phyloP scores from a whole-genome alignment of 208 protist species.

The Naegleria lovaniensis region DNA sequence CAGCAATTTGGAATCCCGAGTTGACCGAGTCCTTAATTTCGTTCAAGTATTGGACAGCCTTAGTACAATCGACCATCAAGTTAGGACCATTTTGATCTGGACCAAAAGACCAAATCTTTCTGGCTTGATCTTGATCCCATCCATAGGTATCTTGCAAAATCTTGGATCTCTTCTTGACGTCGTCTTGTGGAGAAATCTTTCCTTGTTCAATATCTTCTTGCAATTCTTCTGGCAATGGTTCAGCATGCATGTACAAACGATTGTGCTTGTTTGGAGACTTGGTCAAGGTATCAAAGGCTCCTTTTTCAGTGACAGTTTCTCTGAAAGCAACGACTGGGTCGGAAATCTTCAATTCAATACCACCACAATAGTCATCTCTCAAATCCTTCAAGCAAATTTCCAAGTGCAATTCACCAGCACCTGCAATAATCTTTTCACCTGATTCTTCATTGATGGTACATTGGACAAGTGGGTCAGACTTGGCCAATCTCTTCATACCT shows the following conservation, averaged over 20 bases:
- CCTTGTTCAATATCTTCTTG: slow-evolving; percentile 85
- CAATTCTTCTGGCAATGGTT: slow-evolving; percentile 81
- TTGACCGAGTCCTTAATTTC: slow-evolving; percentile 96
- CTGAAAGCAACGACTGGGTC: slow-evolving; percentile 97
- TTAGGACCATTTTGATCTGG: slow-evolving; percentile 91
- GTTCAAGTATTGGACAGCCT: slow-evolving; percentile 95
- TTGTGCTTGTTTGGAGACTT: slow-evolving; percentile 99
- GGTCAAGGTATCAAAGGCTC: slow-evolving; percentile 57
- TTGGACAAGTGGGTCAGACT: slow-evolving; percentile 89
- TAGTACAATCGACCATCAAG: slow-evolving; percentile 92
- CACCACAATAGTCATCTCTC: slow-evolving; percentile 89
- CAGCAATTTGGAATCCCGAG: slow-evolving; percentile 88
- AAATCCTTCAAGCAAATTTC: slow-evolving; percentile 99
- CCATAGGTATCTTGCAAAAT: slow-evolving; percentile 76
- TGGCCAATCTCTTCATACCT: slow-evolving; percentile 93
- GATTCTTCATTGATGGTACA: slow-evolving; percentile 84
- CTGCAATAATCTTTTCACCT: slow-evolving; percentile 98
- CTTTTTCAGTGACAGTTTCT: slow-evolving; percentile 88
- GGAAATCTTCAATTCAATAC: slow-evolving; percentile 83
- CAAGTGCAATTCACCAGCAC: slow-evolving; percentile 98
- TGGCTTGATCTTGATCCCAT: slow-evolving; percentile 82
- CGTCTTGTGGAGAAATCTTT: slow-evolving; percentile 68
- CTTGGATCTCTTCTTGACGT: slow-evolving; percentile 79
- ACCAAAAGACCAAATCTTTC: slow-evolving; percentile 97
- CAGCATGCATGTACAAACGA: slow-evolving; percentile 87